Conservation (phyloP, 257 asterid species). For the Forsythia viridissima region DNA sequence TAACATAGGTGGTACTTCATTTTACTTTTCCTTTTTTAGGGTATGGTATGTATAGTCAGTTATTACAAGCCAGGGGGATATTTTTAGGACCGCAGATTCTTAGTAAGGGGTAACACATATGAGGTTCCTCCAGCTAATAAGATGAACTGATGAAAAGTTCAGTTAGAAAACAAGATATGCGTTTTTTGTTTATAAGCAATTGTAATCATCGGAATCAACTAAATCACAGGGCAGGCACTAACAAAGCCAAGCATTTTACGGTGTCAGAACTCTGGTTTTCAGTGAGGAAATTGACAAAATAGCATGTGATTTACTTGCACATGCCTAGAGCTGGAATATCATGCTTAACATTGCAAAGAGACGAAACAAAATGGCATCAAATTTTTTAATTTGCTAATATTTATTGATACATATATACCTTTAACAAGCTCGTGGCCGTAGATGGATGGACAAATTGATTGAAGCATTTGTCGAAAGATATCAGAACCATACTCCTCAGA, state of each 20-base stretch:
- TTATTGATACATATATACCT: conserved; percentile 46
- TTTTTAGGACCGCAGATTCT: conserved; percentile 9
- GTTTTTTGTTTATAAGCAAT: conserved; percentile 3
- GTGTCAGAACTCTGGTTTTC: conserved; percentile 13
- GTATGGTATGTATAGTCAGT: not conserved
- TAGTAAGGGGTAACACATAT: not conserved
- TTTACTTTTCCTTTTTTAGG: not conserved
- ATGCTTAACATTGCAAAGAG: conserved; percentile 6
- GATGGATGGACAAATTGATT: conserved; percentile 92
- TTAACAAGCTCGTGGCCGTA: conserved; percentile 97
- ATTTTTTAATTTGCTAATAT: not conserved
- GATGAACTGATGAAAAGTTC: not conserved
- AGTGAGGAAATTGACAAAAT: conserved; percentile 9
- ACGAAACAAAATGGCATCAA: not conserved
- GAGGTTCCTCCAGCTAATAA: conserved; percentile 12
- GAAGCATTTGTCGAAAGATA: conserved; percentile 77
- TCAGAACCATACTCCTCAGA: conserved; percentile 90
- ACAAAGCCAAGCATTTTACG: conserved; percentile 10
- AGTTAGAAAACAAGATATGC: conserved; percentile 7
- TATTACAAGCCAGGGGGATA: not conserved
- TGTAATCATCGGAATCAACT: not conserved
- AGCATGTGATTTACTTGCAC: conserved; percentile 1
- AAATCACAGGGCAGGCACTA: not conserved
- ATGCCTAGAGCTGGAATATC: conserved; percentile 1
- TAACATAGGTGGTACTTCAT: conserved; percentile 9